Percentiles rank a stretch among this genome's conserved stretches.
These are phyloP conservation scores for Globisporangium camurandrum DNA, from an alignment of 352 stramenopile species.

Conservation along the genomic window DNA sequence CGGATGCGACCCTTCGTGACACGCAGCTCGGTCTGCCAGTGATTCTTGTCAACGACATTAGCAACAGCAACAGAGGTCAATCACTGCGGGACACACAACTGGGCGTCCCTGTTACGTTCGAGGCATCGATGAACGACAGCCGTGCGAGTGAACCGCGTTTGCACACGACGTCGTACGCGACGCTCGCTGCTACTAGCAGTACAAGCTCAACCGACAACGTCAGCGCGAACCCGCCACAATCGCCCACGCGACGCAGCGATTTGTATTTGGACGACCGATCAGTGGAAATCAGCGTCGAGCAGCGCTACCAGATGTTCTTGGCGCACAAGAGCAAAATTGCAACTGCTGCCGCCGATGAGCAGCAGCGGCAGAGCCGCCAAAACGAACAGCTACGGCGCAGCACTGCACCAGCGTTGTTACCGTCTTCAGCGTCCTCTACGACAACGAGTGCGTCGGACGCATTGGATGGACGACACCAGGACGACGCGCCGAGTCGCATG, in stretches of 20 bases:
- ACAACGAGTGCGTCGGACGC: background rate
- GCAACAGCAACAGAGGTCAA: no score
- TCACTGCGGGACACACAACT: slow-evolving; percentile 5
- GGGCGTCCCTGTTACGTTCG: slow-evolving; percentile 5
- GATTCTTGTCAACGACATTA: slow-evolving; percentile 7
- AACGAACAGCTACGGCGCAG: background rate
- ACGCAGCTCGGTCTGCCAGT: slow-evolving; percentile 8
- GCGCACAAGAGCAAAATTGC: background rate
- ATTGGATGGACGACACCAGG: background rate
- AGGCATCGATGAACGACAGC: no score
- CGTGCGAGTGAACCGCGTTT: slow-evolving; percentile 3
- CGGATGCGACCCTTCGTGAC: background rate
- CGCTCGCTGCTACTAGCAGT: slow-evolving; percentile 3
- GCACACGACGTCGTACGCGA: slow-evolving; percentile 1
- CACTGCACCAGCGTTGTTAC: no score
- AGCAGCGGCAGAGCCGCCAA: slow-evolving; percentile 1
- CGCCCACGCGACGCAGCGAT: slow-evolving; percentile 1
- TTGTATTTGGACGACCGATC: background rate
- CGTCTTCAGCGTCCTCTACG: background rate
- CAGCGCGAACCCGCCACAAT: background rate
- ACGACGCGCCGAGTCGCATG: background rate
- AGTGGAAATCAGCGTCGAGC: slow-evolving; percentile 1
- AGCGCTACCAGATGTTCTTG: slow-evolving; percentile 7
- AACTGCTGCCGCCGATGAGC: slow-evolving; percentile 1
- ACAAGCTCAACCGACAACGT: background rate